Percentiles rank a stretch among this genome's conserved stretches.
Conservation (phyloP, 768 basidiomycete genomes). For the Lactifluus volemus region DNA sequence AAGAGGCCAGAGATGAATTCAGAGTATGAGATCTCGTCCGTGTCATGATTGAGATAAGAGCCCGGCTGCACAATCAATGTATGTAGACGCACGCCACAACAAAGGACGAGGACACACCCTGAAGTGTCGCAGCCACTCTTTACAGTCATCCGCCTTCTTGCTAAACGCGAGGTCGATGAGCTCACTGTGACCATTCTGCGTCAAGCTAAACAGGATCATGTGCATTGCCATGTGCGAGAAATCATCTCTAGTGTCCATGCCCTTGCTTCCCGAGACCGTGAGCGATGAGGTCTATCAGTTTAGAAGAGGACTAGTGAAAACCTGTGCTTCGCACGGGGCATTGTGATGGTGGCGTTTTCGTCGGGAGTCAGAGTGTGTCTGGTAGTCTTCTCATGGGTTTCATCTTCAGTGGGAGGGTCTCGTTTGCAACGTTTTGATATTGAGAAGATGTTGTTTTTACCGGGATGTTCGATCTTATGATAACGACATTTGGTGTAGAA, state of each 20-base stretch:
- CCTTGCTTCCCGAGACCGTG: slow-evolving; percentile 94
- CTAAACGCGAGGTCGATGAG: slow-evolving; percentile 97
- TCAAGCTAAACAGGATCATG: slow-evolving; percentile 84
- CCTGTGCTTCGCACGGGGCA: too few relatives aligned
- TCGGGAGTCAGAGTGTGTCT: too few relatives aligned
- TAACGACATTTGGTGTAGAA: too few relatives aligned
- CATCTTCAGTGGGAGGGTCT: too few relatives aligned
- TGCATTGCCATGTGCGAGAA: slow-evolving; percentile 90
- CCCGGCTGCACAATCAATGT: slow-evolving; percentile 53
- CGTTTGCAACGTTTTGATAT: too few relatives aligned
- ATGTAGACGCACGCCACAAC: not conserved
- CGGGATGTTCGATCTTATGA: too few relatives aligned
- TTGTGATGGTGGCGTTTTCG: too few relatives aligned
- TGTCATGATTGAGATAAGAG: slow-evolving; percentile 84
- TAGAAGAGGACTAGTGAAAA: not conserved
- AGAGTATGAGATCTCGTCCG: slow-evolving; percentile 75
- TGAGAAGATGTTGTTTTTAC: too few relatives aligned
- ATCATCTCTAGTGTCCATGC: slow-evolving; percentile 85
- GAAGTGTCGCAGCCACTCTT: slow-evolving; percentile 95
- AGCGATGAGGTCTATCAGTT: not conserved
- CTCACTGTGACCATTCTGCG: slow-evolving; percentile 72
- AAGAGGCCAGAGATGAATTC: too few relatives aligned
- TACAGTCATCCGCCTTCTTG: slow-evolving; percentile 97
- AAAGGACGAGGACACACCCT: slow-evolving; percentile 39
- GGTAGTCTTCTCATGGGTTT: too few relatives aligned